phyloP scores from a whole-genome alignment of 768 basidiomycete species.

The Paxillus ammoniavirescens region DNA sequence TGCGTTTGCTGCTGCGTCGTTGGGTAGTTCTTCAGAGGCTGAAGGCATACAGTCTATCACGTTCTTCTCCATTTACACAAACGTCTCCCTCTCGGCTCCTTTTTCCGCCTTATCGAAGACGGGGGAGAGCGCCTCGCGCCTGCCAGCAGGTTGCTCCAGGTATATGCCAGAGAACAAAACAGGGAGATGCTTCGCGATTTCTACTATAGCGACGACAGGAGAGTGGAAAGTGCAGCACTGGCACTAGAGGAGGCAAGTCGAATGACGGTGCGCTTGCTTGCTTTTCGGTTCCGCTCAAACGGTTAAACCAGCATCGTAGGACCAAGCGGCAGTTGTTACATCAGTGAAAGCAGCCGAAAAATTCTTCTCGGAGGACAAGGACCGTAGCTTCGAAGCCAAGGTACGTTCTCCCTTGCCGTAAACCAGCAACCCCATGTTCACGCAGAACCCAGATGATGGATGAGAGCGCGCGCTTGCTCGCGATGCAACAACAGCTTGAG shows the following conservation, averaged over 20 bases:
- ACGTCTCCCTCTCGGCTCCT: slow-evolving; percentile 79
- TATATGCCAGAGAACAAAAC: slow-evolving; percentile 89
- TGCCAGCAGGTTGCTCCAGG: slow-evolving; percentile 81
- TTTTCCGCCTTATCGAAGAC: slow-evolving; percentile 94
- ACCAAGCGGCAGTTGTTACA: slow-evolving; percentile 65
- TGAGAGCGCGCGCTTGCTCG: slow-evolving; percentile 73
- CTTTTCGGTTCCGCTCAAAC: background rate
- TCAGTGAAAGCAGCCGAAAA: slow-evolving; percentile 84
- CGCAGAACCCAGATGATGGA: slow-evolving; percentile 77
- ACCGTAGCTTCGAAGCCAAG: slow-evolving; percentile 87
- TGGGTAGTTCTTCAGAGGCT: background rate
- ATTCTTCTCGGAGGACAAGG: slow-evolving; percentile 94
- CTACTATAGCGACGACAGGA: slow-evolving; percentile 95
- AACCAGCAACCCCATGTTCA: background rate
- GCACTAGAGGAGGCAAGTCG: slow-evolving; percentile 78
- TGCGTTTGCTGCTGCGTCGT: slow-evolving; percentile 32
- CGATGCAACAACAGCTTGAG: slow-evolving; percentile 84
- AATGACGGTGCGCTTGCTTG: slow-evolving; percentile 50
- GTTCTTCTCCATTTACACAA: slow-evolving; percentile 87
- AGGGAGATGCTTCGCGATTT: slow-evolving; percentile 92
- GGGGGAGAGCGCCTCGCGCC: slow-evolving; percentile 71
- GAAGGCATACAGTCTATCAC: slow-evolving; percentile 69
- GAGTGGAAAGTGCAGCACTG: slow-evolving; percentile 90
- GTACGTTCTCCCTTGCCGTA: slow-evolving; percentile 36
- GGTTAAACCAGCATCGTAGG: slow-evolving; percentile 43